phyloP scores from a whole-genome alignment of 345 rosid genomes.

The Lumnitzera littorea region DNA sequence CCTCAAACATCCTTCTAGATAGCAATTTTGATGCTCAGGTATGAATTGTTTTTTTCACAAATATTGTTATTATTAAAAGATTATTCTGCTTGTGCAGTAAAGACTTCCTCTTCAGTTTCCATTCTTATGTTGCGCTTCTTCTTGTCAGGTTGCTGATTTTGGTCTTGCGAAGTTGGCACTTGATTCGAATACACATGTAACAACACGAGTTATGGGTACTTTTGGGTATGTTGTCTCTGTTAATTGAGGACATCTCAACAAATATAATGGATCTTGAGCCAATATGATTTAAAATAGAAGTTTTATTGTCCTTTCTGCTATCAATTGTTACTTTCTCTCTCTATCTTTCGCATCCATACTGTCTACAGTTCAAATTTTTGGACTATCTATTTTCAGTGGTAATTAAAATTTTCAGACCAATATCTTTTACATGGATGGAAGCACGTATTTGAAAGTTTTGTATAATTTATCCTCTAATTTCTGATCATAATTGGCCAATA shows the following conservation, averaged over 20 bases:
- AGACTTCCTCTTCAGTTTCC: not conserved
- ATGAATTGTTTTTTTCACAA: slow-evolving; percentile 12
- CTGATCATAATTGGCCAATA: too few relatives aligned
- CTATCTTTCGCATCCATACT: too few relatives aligned
- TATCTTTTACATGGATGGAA: too few relatives aligned
- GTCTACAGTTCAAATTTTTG: too few relatives aligned
- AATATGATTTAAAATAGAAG: too few relatives aligned
- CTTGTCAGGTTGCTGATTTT: slow-evolving; percentile 79
- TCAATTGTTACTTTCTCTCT: too few relatives aligned
- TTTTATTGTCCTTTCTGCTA: too few relatives aligned
- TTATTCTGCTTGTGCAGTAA: not conserved
- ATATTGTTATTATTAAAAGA: not conserved
- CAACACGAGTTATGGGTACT: slow-evolving; percentile 98
- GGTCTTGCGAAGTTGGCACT: slow-evolving; percentile 91
- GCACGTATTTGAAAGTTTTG: too few relatives aligned
- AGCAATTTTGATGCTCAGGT: slow-evolving; percentile 88
- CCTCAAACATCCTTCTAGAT: slow-evolving; percentile 90
- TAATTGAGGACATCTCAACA: not conserved
- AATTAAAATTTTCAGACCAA: too few relatives aligned
- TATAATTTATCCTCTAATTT: too few relatives aligned
- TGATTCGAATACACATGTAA: slow-evolving; percentile 83
- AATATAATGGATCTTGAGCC: not conserved
- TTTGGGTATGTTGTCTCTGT: slow-evolving; percentile 56
- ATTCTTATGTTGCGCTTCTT: not conserved
- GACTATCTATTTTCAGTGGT: too few relatives aligned